Base-by-base conservation (phyloP, 2,329 filamentous ascomycete species). In the Ascochyta rabiei region DNA sequence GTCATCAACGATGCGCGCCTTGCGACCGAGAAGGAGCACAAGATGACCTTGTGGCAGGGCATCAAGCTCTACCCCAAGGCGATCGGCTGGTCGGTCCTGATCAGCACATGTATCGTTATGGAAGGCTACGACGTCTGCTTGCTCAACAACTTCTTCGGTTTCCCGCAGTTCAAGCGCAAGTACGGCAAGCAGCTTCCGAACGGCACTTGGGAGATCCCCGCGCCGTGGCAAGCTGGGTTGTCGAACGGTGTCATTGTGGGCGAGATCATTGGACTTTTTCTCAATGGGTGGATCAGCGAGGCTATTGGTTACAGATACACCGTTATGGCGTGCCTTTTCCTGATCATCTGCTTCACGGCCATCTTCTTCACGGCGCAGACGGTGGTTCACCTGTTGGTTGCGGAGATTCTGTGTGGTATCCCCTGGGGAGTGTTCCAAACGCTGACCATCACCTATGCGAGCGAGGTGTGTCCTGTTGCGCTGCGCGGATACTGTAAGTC, bases 61-160 rank as follows among this genome's bases (percentile, higher is more conserved):
- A 82, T 96, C 73, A 86, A 81, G 69, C 81, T 95, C 23, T 96
- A 96, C 71, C 91, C 91, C 54, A 93, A 96, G 79, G 92, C 92
- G 19, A 87, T 96, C 52, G 83, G 79, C 19, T 96, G 91, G 90
- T 91, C 87, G 65, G 69, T 96, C 45, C 79, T 96, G 55, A 93
- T 96, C 74, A 93, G 89, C n/a, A 93, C 90, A 0, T 93, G 89
- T 72, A 95, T 96, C 68, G 86, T 85, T 67, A 96, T 96, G 92
- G 91, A 96, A 75, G 91, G 90, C 30, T 96, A 93, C 77, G 91
- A 96, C 70, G 81, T 95, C 54, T 87, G 85, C 67, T 79, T 96
- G 48, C 85, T 95, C 66, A 91, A 88, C 79, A 93, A 93, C 75
- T 91, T 95, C 70, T 93, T 85, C 57, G 79, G 71, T 24, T 79